These are phyloP conservation scores for Osmozyma mogii DNA, from an alignment of 805 yeast species.

Conservation along the genomic window DNA sequence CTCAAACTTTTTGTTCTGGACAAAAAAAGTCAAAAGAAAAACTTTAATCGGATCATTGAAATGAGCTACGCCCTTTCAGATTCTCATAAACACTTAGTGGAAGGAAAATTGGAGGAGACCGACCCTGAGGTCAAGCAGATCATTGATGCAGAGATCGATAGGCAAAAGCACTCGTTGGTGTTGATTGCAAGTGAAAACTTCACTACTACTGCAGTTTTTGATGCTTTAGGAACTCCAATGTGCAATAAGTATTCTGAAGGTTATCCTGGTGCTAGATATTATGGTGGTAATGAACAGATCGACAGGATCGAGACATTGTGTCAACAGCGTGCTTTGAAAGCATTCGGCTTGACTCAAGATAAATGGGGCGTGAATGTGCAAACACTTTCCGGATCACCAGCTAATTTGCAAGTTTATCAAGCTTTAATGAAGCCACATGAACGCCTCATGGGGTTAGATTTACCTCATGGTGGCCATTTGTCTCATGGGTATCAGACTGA, in stretches of 20 bases:
- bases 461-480: constrained; percentile 98
- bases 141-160: constrained; percentile 70
- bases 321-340: constrained; percentile 89
- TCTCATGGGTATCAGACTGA: constrained; percentile 98
- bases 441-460: constrained; percentile 94
- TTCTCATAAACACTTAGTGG: constrained; percentile 56
- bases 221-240: constrained; percentile 95
- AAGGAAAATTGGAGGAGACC: constrained; percentile 59
- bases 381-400: constrained; percentile 95
- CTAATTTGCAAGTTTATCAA: constrained; percentile 92
- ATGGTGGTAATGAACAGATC: constrained; percentile 96
- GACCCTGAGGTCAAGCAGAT: constrained; percentile 76
- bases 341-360: constrained; percentile 71
- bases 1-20: too few relatives aligned
- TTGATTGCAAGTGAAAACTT: constrained; percentile 96
- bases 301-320: constrained; percentile 90
- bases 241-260: constrained; percentile 98
- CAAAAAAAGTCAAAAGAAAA: too few relatives aligned
- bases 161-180: constrained; percentile 91
- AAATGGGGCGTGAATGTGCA: constrained; percentile 98
- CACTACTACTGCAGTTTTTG: constrained; percentile 93
- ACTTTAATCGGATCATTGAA: not conserved
- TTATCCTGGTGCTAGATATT: constrained; percentile 97
- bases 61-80: constrained; percentile 63
- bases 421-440: constrained; percentile 94